Evolutionary conservation across 106 monocot species (phyloP).

Genomic region (Allium sativum): DNA sequence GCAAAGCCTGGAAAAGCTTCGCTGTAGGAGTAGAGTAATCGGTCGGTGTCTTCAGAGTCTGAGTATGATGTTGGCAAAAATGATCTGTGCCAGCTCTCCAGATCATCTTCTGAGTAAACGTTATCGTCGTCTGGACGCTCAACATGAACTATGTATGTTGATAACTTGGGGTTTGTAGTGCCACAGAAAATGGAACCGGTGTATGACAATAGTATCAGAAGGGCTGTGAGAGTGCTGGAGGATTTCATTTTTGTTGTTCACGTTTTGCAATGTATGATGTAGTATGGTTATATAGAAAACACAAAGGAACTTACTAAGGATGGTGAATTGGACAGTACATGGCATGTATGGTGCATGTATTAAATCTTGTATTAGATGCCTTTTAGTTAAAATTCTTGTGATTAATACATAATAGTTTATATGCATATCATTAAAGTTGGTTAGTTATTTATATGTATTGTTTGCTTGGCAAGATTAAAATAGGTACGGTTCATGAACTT

Average conservation of each 20-base stretch:
- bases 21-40: conserved; percentile 11
- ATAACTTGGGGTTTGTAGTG: neutral
- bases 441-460: too few species aligned
- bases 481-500: too few species aligned
- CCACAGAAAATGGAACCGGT: neutral
- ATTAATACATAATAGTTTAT: too few species aligned
- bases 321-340: too few species aligned
- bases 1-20: conserved; percentile 14
- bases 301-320: too few species aligned
- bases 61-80: neutral
- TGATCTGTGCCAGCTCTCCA: neutral
- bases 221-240: neutral
- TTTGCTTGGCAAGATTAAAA: too few species aligned
- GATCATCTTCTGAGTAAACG: neutral
- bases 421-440: too few species aligned
- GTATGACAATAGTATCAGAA: neutral
- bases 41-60: conserved; percentile 2
- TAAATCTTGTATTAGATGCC: too few species aligned
- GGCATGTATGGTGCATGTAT: too few species aligned
- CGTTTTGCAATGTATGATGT: neutral
- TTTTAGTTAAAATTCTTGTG: too few species aligned
- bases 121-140: neutral
- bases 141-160: conserved; percentile 4
- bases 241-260: neutral
- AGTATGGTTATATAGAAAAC: neutral